Evolutionary conservation across 2,329 filamentous ascomycete genomes (phyloP), one percentile per base, ranked within the genome.

Genomic region (Salinomyces thailandicus): DNA sequence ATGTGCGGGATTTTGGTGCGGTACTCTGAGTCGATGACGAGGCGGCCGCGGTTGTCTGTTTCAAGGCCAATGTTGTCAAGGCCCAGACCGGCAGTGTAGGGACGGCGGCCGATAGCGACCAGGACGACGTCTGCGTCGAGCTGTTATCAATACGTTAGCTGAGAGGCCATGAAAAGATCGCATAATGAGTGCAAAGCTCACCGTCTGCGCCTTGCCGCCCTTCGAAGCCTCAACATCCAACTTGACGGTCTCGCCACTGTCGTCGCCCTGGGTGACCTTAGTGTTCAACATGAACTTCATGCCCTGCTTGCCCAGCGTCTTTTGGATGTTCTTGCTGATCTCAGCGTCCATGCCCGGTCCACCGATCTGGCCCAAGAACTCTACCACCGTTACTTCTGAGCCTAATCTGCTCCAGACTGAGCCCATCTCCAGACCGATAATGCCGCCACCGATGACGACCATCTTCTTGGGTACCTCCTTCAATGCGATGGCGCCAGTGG

Each of bases 11-110:
- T 71, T 72, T 95, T 96, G 58, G 91, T 98, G 66, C 91, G 86
- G 75, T 94, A 98, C 67, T 98, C 89, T 53, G 87, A 86, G 72
- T 98, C 91, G 60, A 98, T 95, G 54, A 98, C 83, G 46, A 98
- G 73, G 54, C 91, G 85, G 58, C 91, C 91, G 51, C 84, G 82
- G 59, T 96, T 87, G 61, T 98, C 91, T 43, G 81, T 74, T 65
- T 94, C 85, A 35, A 95, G 72, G 46, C 86, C 87, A 51, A 94
- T 79, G 65, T 93, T 95, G 69, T 98, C 91, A 44, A 96, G 75
- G 51, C 84, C 86, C 15, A 98, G 81, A 44, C 86, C 87, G 46
- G 76, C 70, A 42, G 91, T 98, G 72, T 95, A 98, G 36, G 91
- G 91, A 48, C 89, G 80, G 55, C 91, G 86, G 48, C 91, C 91